Percentiles rank a stretch among this genome's conserved stretches.
phyloP scores from a whole-genome alignment of 169 alveolate species.

The Ichthyophthirius multifiliis region DNA sequence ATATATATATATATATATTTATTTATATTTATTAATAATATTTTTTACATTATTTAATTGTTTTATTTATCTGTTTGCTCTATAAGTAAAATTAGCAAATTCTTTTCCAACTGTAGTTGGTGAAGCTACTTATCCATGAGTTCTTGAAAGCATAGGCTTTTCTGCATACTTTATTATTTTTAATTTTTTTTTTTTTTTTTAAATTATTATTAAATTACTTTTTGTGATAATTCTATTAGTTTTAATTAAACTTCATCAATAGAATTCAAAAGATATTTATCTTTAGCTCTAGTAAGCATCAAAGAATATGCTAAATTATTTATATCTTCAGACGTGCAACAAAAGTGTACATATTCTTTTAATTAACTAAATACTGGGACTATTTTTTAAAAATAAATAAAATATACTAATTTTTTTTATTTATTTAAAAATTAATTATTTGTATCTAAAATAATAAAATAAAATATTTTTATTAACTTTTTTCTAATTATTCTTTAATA shows the following conservation, averaged over 20 bases:
- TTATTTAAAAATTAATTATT: constrained; percentile 33
- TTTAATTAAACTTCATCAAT: constrained; percentile 54
- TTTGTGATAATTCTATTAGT: constrained; percentile 56
- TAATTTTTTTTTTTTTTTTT: not conserved
- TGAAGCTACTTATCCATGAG: constrained; percentile 98
- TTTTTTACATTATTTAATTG: constrained; percentile 34
- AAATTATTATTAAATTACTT: constrained; percentile 20
- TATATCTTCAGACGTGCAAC: constrained; percentile 95
- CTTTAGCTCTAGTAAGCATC: constrained; percentile 78
- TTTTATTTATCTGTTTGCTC: constrained; percentile 51
- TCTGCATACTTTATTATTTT: constrained; percentile 57
- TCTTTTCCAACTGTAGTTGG: constrained; percentile 97
- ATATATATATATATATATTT: not conserved
- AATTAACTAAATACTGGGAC: constrained; percentile 50
- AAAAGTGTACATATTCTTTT: constrained; percentile 87
- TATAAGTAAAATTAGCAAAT: constrained; percentile 85
- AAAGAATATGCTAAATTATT: constrained; percentile 91
- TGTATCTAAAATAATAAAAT: constrained; percentile 33
- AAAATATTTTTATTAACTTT: constrained; percentile 15
- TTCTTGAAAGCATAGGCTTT: constrained; percentile 90
- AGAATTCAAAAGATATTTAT: constrained; percentile 66
- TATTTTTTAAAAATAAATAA: not conserved
- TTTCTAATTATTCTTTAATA: constrained; percentile 76
- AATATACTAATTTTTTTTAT: not conserved
- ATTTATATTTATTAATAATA: not conserved